phyloP scores from a whole-genome alignment of 2,329 filamentous ascomycete species.

The Diaporthe destruens region DNA sequence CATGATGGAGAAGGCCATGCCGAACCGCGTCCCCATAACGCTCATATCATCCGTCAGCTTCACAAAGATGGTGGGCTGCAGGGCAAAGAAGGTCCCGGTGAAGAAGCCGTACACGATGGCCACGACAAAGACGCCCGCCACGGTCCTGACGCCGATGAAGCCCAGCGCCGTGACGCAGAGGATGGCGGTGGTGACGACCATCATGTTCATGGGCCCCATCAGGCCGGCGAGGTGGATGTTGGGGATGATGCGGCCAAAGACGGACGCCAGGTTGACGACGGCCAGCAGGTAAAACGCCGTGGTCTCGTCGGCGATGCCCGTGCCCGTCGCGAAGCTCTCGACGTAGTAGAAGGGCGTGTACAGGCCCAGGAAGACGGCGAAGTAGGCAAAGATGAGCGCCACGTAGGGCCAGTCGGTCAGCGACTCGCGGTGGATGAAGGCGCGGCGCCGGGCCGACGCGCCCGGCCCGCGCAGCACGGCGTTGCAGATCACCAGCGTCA shows the following conservation, averaged over 20 bases:
- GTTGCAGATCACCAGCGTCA: slow-evolving; percentile 50
- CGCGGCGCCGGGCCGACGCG: neutral
- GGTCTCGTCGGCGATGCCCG: slow-evolving; percentile 25
- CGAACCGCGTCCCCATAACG: slow-evolving; percentile 31
- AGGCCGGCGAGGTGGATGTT: slow-evolving; percentile 12
- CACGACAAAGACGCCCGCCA: slow-evolving; percentile 21
- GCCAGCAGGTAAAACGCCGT: slow-evolving; percentile 39
- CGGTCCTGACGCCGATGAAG: slow-evolving; percentile 2
- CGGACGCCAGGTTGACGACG: slow-evolving; percentile 42
- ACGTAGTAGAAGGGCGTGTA: slow-evolving; percentile 45
- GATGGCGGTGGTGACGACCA: neutral
- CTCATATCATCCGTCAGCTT: slow-evolving; percentile 9
- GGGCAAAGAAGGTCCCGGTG: slow-evolving; percentile 27
- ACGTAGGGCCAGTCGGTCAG: slow-evolving; percentile 41
- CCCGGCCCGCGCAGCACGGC: slow-evolving; percentile 50
- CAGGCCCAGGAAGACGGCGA: slow-evolving; percentile 41
- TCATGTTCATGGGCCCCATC: slow-evolving; percentile 33
- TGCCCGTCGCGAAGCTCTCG: slow-evolving; percentile 37
- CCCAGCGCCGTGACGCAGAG: neutral
- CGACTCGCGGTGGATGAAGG: slow-evolving; percentile 43
- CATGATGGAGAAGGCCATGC: slow-evolving; percentile 36
- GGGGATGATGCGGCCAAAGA: slow-evolving; percentile 14
- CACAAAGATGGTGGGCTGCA: slow-evolving; percentile 32
- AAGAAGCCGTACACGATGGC: slow-evolving; percentile 25
- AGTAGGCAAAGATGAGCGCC: slow-evolving; percentile 38